Evolutionary conservation across 2,329 filamentous ascomycete genomes (phyloP).

Genomic region (Rutstroemia sp.): DNA sequence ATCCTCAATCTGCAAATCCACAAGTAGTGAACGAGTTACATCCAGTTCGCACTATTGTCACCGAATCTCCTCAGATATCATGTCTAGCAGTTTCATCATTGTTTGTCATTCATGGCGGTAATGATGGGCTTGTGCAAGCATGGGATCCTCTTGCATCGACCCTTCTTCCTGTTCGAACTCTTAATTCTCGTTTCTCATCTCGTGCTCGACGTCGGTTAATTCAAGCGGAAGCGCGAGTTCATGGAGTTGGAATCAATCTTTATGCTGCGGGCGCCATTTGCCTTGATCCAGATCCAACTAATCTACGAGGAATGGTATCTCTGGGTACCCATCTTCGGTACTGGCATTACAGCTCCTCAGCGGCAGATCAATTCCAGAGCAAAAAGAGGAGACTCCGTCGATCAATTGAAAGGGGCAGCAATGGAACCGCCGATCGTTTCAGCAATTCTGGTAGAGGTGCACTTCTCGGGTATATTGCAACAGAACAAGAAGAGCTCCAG

Average conservation of each 20-base stretch:
- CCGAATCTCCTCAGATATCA: slow-evolving; percentile 82
- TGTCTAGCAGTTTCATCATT: slow-evolving; percentile 76
- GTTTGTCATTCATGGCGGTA: slow-evolving; percentile 87
- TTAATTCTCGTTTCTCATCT: slow-evolving; percentile 78
- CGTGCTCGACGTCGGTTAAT: slow-evolving; percentile 69
- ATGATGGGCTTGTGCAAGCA: slow-evolving; percentile 87
- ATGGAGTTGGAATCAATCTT: slow-evolving; percentile 65
- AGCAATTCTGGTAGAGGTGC: slow-evolving; percentile 58
- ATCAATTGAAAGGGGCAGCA: slow-evolving; percentile 50
- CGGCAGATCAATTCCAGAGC: slow-evolving; percentile 63
- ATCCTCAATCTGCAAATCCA: slow-evolving; percentile 46
- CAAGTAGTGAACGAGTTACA: slow-evolving; percentile 51
- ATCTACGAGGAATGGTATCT: slow-evolving; percentile 78
- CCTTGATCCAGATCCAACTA: slow-evolving; percentile 80
- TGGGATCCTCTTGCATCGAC: slow-evolving; percentile 93
- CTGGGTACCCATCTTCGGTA: slow-evolving; percentile 83
- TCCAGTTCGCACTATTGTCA: slow-evolving; percentile 77
- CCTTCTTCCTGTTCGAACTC: slow-evolving; percentile 68
- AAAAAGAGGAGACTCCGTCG: slow-evolving; percentile 75
- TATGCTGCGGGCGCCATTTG: slow-evolving; percentile 77
- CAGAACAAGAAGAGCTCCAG: slow-evolving; percentile 76
- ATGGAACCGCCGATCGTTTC: slow-evolving; percentile 48
- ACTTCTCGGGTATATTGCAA: slow-evolving; percentile 73
- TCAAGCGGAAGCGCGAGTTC: slow-evolving; percentile 59
- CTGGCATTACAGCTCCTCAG: slow-evolving; percentile 86